A percentile compares a stretch with the other conserved stretches of the same genome.
Evolutionary conservation across 176 grass and related monocot genomes (phyloP).

Genomic region (Triticum monococcum): DNA sequence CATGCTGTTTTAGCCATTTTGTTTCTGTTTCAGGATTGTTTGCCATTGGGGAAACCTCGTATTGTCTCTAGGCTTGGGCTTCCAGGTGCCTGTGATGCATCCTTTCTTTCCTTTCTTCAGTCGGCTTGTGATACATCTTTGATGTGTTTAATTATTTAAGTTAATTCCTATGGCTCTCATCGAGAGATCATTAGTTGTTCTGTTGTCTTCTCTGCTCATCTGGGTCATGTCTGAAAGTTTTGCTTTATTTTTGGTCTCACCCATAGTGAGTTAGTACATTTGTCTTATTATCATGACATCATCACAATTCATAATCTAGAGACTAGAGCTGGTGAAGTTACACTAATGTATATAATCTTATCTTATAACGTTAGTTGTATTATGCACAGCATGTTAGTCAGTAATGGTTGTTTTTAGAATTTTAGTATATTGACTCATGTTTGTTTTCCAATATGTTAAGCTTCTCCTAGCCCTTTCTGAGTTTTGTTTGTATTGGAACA

Average conservation of each 20-base stretch:
- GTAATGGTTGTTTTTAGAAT: background rate
- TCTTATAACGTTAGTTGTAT: background rate
- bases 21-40: constrained; percentile 60
- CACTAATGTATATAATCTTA: background rate
- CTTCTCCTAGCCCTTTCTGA: background rate
- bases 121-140: background rate
- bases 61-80: constrained; percentile 89
- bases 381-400: background rate
- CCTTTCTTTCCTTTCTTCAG: background rate
- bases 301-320: background rate
- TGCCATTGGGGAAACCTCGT: constrained; percentile 76
- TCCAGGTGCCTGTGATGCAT: constrained; percentile 62
- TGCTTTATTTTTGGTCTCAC: background rate
- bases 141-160: background rate
- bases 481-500: constrained; percentile 17
- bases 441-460: background rate
- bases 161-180: background rate
- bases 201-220: background rate
- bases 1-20: background rate
- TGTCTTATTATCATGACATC: background rate
- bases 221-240: background rate
- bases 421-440: background rate
- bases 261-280: background rate
- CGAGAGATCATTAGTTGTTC: background rate
- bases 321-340: background rate